A percentile compares a stretch with the other conserved stretches of the same genome.
Conservation (phyloP, 768 basidiomycete species). For the Pulveroboletus sp. region DNA sequence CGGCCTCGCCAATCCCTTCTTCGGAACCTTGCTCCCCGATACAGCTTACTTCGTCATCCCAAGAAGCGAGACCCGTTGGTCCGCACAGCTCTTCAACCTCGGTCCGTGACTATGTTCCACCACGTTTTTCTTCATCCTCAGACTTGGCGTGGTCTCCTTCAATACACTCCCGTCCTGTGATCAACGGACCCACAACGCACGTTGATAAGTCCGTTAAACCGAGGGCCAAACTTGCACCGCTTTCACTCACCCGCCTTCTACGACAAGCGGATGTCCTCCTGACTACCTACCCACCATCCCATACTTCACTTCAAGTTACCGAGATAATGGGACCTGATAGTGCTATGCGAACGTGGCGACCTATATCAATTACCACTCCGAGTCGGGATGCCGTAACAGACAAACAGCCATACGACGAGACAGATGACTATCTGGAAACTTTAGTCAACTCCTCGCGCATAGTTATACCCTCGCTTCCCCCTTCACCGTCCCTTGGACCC, state of each 20-base stretch:
- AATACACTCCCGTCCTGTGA: not conserved
- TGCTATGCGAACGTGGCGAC: constrained; percentile 66
- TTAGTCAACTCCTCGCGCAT: constrained; percentile 21
- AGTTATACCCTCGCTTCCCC: constrained; percentile 25
- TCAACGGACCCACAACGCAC: not conserved
- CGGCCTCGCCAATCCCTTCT: constrained; percentile 9
- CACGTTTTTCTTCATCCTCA: constrained; percentile 10
- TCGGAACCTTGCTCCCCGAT: not conserved
- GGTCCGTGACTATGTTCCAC: not conserved
- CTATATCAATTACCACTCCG: constrained; percentile 25
- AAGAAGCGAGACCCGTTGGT: not conserved
- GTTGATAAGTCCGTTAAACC: constrained; percentile 8
- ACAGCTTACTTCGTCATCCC: not conserved
- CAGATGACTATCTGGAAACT: constrained; percentile 27
- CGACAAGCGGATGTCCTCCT: constrained; percentile 56
- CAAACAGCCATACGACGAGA: constrained; percentile 21
- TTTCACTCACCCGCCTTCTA: constrained; percentile 50
- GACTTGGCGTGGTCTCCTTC: not conserved
- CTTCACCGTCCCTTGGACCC: constrained; percentile 14
- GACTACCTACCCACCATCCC: constrained; percentile 53
- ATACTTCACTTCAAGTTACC: constrained; percentile 48
- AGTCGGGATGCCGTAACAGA: constrained; percentile 14
- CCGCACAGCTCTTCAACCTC: not conserved
- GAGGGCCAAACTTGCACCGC: constrained; percentile 22
- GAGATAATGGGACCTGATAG: constrained; percentile 77